A percentile compares a stretch with the other conserved stretches of the same genome.
These are phyloP conservation scores for Helicostylum pulchrum DNA, from an alignment of 192 early-diverging fungal species.

Conservation along the genomic window DNA sequence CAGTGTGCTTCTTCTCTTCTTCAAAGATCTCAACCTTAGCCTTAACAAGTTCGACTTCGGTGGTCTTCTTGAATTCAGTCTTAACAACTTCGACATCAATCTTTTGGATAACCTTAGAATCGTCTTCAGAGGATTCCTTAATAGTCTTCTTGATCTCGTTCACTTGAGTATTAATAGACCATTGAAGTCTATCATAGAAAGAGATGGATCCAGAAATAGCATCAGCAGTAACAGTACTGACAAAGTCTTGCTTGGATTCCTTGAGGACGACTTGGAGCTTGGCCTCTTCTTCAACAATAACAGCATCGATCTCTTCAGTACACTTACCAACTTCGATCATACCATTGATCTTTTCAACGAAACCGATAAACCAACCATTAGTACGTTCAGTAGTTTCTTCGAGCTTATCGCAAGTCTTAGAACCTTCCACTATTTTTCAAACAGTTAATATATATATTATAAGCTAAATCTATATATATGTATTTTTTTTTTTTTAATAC, in stretches of 20 bases:
- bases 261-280: not conserved
- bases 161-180: not conserved
- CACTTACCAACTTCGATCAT: constrained; percentile 6
- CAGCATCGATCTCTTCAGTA: constrained; percentile 10
- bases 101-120: not conserved
- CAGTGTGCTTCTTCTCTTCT: not conserved
- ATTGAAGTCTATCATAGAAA: not conserved
- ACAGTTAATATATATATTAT: not conserved
- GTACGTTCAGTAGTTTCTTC: not conserved
- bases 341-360: not conserved
- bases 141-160: not conserved
- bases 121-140: not conserved
- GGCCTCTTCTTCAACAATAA: not conserved
- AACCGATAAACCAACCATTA: not conserved
- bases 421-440: not conserved
- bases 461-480: no score
- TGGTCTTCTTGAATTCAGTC: not conserved
- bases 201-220: not conserved
- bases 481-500: not conserved
- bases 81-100: not conserved
- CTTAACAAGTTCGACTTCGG: not conserved
- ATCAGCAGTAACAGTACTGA: not conserved
- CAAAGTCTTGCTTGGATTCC: constrained; percentile 1
- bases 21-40: not conserved
- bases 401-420: not conserved